Evolutionary conservation across 352 stramenopile genomes (phyloP).

Genomic region (Globisporangium paddicum): DNA sequence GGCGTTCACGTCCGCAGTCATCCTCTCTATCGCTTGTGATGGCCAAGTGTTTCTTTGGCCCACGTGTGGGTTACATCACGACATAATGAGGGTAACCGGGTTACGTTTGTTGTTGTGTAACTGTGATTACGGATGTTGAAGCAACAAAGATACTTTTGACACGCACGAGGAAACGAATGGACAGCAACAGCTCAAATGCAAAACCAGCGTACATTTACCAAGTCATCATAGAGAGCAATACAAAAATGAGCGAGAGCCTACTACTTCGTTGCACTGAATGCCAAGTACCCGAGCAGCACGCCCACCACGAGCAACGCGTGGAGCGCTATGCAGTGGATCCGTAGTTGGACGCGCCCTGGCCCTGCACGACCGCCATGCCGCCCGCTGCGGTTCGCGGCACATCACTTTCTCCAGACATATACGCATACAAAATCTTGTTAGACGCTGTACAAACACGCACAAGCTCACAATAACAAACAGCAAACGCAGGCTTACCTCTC

Average conservation of each 20-base stretch:
- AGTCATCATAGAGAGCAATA: background rate
- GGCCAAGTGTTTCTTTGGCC: no score
- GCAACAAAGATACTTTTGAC: background rate
- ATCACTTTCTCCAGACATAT: slow-evolving; percentile 2
- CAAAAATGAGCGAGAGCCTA: background rate
- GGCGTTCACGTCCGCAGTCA: slow-evolving; percentile 73
- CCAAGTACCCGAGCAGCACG: background rate
- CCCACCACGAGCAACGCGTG: background rate
- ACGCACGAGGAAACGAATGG: background rate
- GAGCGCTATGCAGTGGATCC: slow-evolving; percentile 12
- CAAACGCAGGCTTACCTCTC: slow-evolving; percentile 72
- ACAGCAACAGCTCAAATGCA: background rate
- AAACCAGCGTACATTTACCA: background rate
- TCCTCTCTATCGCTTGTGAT: slow-evolving; percentile 13
- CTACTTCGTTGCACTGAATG: background rate
- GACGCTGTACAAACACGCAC: no score
- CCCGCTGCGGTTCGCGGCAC: slow-evolving; percentile 6
- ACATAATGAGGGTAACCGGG: no score
- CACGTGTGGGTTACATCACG: no score
- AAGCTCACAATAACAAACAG: background rate
- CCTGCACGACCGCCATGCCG: slow-evolving; percentile 21
- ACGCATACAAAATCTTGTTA: no score
- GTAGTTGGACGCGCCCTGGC: slow-evolving; percentile 10
- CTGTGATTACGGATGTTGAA: no score
- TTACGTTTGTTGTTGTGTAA: no score